Percentiles rank a stretch among this genome's conserved stretches.
Conservation (phyloP, 306 rosid species). For the Vigna mungo region DNA sequence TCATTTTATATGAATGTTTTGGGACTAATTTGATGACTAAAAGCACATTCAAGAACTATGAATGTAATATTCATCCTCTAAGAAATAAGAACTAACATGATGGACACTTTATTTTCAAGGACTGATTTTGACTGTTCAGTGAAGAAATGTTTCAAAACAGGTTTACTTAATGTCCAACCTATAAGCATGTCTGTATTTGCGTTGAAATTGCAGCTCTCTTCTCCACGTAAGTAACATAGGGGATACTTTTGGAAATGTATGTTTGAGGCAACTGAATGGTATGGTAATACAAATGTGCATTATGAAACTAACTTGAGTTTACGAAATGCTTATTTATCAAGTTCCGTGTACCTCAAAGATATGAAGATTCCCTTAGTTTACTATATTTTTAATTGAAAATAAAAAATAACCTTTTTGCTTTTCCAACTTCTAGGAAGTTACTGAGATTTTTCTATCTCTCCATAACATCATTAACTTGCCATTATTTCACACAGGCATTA, state of each 20-base stretch:
- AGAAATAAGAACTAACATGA: neutral
- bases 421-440: conserved; percentile 11
- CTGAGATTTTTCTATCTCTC: neutral
- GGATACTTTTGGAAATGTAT: no score
- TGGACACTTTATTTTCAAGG: neutral
- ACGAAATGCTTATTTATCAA: neutral
- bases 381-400: neutral
- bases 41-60: neutral
- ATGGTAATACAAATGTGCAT: no score
- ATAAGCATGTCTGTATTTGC: no score
- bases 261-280: no score
- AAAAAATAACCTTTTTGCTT: neutral
- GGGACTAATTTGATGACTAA: neutral
- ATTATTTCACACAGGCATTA: neutral
- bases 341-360: neutral
- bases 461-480: neutral
- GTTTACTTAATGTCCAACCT: neutral
- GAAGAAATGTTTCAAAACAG: neutral
- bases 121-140: neutral
- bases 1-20: neutral
- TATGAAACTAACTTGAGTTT: conserved; percentile 4
- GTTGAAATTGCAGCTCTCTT: no score
- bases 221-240: no score
- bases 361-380: neutral
- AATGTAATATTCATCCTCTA: neutral